These are phyloP conservation scores for Fusarium sambucinum DNA, from an alignment of 2,329 filamentous ascomycete species.

Conservation along the genomic window DNA sequence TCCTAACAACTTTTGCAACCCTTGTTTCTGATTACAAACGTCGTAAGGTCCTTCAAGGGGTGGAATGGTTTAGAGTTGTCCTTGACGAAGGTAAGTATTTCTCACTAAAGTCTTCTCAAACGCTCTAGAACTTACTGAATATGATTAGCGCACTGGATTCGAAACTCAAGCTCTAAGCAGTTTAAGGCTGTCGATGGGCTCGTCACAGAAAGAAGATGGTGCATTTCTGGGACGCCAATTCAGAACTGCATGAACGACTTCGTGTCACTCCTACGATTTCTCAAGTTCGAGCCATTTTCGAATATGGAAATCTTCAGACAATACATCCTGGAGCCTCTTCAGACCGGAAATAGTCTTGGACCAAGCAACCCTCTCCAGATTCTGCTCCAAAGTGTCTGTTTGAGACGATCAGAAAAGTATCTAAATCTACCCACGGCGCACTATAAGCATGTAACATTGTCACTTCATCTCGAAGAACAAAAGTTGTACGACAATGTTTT, in stretches of 20 bases:
- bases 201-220: not conserved
- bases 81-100: not conserved
- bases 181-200: not conserved
- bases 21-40: not conserved
- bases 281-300: not conserved
- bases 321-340: not conserved
- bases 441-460: not conserved
- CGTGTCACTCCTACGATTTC: not conserved
- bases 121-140: not conserved
- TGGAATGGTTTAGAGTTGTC: not conserved
- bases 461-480: not conserved
- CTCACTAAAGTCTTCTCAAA: not conserved
- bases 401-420: not conserved
- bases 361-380: not conserved
- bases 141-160: not conserved
- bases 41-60: not conserved
- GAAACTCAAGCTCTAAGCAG: not conserved
- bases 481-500: not conserved
- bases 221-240: not conserved
- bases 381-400: not conserved
- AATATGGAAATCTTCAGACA: not conserved
- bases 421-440: not conserved
- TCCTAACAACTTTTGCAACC: not conserved
- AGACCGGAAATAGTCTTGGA: fast-evolving
- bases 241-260: not conserved